A percentile compares a stretch with the other conserved stretches of the same genome.
Conservation (phyloP, 2,329 filamentous ascomycete genomes). For the Fusarium irregulare region DNA sequence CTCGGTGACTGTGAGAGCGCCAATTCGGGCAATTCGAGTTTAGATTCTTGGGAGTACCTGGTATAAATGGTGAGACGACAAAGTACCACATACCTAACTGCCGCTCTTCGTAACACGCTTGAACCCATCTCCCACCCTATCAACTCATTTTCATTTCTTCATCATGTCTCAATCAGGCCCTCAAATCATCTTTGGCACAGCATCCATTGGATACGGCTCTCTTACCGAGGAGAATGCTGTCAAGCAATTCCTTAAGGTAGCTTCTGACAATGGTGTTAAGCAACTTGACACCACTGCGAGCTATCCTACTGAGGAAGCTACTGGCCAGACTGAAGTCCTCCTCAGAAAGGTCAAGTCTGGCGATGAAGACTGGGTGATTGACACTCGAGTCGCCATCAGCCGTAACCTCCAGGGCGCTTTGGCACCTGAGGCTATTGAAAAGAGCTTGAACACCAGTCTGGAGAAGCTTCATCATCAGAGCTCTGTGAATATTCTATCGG, state of each 20-base stretch:
- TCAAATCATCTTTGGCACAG: neutral
- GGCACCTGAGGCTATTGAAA: neutral
- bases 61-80: neutral
- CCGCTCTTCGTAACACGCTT: neutral
- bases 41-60: neutral
- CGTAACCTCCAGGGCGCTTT: neutral
- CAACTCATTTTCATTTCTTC: neutral
- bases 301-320: neutral
- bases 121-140: neutral
- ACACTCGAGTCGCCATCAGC: neutral
- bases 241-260: neutral
- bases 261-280: neutral
- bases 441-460: neutral
- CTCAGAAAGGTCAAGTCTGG: neutral
- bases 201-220: neutral
- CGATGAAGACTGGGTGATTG: neutral
- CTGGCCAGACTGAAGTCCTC: neutral
- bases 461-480: neutral
- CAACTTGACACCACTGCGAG: neutral
- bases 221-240: neutral
- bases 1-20: neutral
- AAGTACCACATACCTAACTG: too few relatives aligned
- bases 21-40: too few relatives aligned
- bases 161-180: neutral
- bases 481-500: neutral